phyloP scores from a whole-genome alignment of 805 yeast genomes.

The Saturnispora mendoncae region DNA sequence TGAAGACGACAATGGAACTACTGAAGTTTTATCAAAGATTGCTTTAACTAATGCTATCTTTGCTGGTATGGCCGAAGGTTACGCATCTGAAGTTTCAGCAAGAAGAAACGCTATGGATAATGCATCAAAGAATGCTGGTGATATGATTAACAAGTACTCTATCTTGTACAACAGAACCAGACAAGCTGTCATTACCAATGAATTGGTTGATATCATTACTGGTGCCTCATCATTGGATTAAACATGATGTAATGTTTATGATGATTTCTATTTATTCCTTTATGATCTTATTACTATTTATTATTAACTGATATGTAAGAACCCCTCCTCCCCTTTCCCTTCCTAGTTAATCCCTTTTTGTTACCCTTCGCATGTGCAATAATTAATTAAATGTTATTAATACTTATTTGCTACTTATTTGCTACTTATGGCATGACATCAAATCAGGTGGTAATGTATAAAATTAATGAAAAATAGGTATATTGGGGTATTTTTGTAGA shows the following conservation, averaged over 20 bases:
- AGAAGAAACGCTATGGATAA: slow-evolving; percentile 99
- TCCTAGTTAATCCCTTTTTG: not conserved
- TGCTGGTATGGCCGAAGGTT: slow-evolving; percentile 94
- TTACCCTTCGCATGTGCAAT: not conserved
- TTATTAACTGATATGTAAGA: slow-evolving; percentile 5
- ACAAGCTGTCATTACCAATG: slow-evolving; percentile 99
- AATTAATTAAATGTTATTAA: no score
- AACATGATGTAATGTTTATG: slow-evolving; percentile 3
- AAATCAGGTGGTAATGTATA: no score
- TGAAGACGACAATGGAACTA: slow-evolving; percentile 58
- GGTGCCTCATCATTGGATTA: slow-evolving; percentile 99
- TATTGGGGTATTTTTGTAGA: no score
- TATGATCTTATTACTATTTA: slow-evolving; percentile 8
- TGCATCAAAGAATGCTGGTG: slow-evolving; percentile 99
- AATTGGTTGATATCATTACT: slow-evolving; percentile 97
- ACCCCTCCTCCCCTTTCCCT: not conserved
- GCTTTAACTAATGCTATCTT: slow-evolving; percentile 83
- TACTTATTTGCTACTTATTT: no score
- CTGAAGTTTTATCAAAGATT: slow-evolving; percentile 71
- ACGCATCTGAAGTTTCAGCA: slow-evolving; percentile 95
- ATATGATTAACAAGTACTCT: slow-evolving; percentile 93
- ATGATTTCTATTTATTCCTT: slow-evolving; percentile 8
- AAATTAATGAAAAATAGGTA: no score
- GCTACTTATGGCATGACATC: no score
- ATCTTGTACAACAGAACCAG: slow-evolving; percentile 98